Conservation (phyloP, 345 rosid genomes). For the Trapa bicornis region DNA sequence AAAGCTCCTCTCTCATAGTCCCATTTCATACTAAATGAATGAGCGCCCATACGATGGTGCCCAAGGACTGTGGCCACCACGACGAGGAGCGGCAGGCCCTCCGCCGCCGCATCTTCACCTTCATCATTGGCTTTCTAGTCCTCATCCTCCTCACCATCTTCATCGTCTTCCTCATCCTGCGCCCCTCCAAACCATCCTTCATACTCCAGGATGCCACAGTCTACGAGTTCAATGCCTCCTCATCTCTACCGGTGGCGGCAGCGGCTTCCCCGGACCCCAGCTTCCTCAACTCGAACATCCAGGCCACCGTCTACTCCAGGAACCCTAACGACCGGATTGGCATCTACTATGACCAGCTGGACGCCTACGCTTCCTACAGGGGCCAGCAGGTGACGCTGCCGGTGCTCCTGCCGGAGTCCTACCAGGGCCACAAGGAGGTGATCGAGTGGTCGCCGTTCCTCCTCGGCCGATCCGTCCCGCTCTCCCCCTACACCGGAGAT, state of each 20-base stretch:
- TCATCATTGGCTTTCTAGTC: neutral
- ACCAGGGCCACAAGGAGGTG: slow-evolving; percentile 51
- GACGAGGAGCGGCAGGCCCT: slow-evolving; percentile 10
- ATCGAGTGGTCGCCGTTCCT: slow-evolving; percentile 61
- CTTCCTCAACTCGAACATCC: slow-evolving; percentile 33
- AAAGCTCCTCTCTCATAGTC: neutral
- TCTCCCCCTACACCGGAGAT: slow-evolving; percentile 24
- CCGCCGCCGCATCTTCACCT: slow-evolving; percentile 10
- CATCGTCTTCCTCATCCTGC: slow-evolving; percentile 31
- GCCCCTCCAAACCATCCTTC: slow-evolving; percentile 58
- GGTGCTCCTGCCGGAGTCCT: slow-evolving; percentile 39
- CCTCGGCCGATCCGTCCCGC: slow-evolving; percentile 33
- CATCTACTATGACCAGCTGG: slow-evolving; percentile 40
- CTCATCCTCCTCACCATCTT: slow-evolving; percentile 8
- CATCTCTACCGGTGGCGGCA: slow-evolving; percentile 6
- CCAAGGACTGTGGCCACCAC: slow-evolving; percentile 22
- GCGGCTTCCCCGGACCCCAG: slow-evolving; percentile 12
- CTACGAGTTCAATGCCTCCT: slow-evolving; percentile 37
- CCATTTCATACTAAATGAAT: neutral
- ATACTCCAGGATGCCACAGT: slow-evolving; percentile 55
- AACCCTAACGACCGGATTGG: slow-evolving; percentile 60
- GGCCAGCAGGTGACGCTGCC: slow-evolving; percentile 57
- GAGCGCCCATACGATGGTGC: slow-evolving; percentile 20
- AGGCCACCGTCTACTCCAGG: slow-evolving; percentile 46
- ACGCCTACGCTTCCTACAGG: slow-evolving; percentile 48